phyloP scores from a whole-genome alignment of 176 grass and related monocot species.

The Hyparrhenia diplandra region DNA sequence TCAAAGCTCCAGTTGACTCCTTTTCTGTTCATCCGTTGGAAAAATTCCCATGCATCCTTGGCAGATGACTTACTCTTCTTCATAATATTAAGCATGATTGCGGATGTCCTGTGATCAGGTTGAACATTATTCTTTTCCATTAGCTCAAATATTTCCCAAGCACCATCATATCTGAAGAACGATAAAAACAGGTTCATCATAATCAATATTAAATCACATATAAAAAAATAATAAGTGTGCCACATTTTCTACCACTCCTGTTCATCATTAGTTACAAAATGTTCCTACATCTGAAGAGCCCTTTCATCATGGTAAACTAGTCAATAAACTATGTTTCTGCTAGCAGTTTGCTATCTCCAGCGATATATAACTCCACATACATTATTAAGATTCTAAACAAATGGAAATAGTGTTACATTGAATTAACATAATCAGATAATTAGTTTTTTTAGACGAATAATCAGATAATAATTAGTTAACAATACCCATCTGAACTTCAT shows the following conservation, averaged over 20 bases:
- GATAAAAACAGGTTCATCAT: not conserved
- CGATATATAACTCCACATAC: not conserved
- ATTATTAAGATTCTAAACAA: not conserved
- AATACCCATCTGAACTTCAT: not conserved
- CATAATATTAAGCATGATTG: slow-evolving; percentile 68
- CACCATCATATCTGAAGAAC: slow-evolving; percentile 64
- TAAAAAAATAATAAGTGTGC: slow-evolving; percentile 15
- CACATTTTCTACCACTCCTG: not conserved
- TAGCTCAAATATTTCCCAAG: slow-evolving; percentile 65
- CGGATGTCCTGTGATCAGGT: slow-evolving; percentile 64
- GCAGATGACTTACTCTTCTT: slow-evolving; percentile 57
- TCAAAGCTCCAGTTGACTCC: slow-evolving; percentile 78
- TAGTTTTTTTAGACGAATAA: too few species aligned
- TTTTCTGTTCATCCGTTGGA: slow-evolving; percentile 72
- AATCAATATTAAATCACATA: not conserved
- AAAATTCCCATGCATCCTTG: slow-evolving; percentile 88
- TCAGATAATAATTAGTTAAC: too few species aligned
- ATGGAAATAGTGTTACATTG: not conserved
- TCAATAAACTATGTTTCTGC: not conserved
- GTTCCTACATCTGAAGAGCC: not conserved
- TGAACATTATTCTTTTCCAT: slow-evolving; percentile 82
- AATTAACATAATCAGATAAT: slow-evolving; percentile 1
- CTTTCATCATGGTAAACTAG: not conserved
- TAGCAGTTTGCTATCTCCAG: not conserved
- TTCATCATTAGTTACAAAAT: not conserved